Percentiles rank a stretch among this genome's conserved stretches.
Conservation (phyloP, 139 green algal genomes). For the Volvox reticuliferus region DNA sequence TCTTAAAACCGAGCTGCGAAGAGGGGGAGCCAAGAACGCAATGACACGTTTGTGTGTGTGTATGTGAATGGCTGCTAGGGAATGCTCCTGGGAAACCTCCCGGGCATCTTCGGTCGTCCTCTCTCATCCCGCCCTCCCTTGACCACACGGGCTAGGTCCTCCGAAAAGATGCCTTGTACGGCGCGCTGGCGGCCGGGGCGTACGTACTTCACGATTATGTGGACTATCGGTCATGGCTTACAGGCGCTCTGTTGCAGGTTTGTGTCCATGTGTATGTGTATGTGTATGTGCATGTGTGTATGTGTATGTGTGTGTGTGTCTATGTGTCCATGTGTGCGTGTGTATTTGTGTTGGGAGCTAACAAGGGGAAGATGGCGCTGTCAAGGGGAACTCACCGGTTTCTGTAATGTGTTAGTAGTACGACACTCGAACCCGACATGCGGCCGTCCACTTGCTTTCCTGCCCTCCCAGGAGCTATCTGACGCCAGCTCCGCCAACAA, state of each 20-base stretch:
- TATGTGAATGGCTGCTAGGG: no score
- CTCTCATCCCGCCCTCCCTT: no score
- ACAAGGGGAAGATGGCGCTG: no score
- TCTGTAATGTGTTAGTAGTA: no score
- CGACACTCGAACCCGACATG: no score
- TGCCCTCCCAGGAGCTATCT: constrained; percentile 57
- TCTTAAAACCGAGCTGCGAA: no score
- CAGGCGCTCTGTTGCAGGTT: constrained; percentile 43
- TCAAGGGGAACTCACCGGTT: no score
- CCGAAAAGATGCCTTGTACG: constrained; percentile 89
- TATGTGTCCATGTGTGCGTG: neutral
- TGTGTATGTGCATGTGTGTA: neutral
- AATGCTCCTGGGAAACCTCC: no score
- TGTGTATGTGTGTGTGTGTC: neutral
- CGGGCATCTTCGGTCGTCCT: no score
- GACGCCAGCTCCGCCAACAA: constrained; percentile 40
- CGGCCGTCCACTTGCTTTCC: neutral
- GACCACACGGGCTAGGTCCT: constrained; percentile 55
- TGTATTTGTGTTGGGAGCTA: no score
- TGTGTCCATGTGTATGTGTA: neutral
- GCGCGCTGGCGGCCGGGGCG: constrained; percentile 74
- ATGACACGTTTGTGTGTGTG: no score
- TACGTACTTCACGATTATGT: constrained; percentile 91
- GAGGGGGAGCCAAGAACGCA: no score
- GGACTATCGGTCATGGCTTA: constrained; percentile 72